Conservation (phyloP, 306 rosid species). For the Malus orientalis region DNA sequence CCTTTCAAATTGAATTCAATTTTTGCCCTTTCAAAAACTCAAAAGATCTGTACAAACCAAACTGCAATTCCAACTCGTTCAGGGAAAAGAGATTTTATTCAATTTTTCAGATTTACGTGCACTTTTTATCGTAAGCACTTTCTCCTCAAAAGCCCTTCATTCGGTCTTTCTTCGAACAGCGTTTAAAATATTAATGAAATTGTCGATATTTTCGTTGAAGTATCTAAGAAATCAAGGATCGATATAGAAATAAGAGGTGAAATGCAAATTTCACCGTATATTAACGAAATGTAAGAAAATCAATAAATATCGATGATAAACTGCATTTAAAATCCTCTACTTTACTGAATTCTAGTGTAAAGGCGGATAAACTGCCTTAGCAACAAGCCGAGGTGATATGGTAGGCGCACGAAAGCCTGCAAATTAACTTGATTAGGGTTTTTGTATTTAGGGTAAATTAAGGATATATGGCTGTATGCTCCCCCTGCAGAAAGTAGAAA, state of each 20-base stretch:
- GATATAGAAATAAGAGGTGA: accelerated
- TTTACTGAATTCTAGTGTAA: too few species aligned
- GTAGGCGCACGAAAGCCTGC: background rate
- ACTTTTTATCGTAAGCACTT: background rate
- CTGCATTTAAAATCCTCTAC: background rate
- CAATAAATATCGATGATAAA: too few species aligned
- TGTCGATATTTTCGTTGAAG: too few species aligned
- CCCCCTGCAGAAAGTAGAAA: too few species aligned
- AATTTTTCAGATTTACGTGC: background rate
- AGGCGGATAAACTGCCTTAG: too few species aligned
- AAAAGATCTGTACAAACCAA: background rate
- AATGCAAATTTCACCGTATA: too few species aligned
- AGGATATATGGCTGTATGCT: background rate
- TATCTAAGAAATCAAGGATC: too few species aligned
- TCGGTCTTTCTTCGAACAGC: too few species aligned
- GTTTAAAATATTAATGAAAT: too few species aligned
- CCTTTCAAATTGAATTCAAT: background rate
- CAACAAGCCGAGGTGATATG: too few species aligned
- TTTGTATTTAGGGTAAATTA: background rate
- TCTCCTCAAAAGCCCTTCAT: background rate
- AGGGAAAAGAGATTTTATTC: background rate
- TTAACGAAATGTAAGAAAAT: too few species aligned
- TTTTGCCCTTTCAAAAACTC: background rate
- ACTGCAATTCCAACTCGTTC: background rate
- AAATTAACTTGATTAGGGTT: background rate